phyloP scores from a whole-genome alignment of 2,329 filamentous ascomycete species.

The Diaporthe destruens region DNA sequence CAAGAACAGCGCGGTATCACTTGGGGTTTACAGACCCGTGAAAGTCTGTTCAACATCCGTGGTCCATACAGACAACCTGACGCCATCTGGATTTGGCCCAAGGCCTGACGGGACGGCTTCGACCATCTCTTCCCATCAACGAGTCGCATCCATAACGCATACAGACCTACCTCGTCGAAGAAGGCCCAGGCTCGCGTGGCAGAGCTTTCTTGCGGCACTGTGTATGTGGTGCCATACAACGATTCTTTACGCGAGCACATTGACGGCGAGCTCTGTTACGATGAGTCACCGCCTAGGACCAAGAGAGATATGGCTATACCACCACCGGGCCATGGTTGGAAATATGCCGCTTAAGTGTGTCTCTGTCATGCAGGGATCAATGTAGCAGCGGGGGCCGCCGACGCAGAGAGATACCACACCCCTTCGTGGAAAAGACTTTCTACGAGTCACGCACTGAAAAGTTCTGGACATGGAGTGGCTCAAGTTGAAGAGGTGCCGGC shows the following conservation, averaged over 20 bases:
- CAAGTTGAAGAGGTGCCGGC: not conserved
- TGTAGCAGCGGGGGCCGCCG: not conserved
- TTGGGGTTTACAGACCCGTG: not conserved
- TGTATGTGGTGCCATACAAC: not conserved
- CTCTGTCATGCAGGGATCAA: not conserved
- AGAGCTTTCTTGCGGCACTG: not conserved
- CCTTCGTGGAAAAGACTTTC: not conserved
- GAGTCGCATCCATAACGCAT: no score
- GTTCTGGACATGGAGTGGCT: not conserved
- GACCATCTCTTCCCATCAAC: not conserved
- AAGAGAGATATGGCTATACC: not conserved
- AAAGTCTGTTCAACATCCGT: not conserved
- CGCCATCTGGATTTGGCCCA: not conserved
- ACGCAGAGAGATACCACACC: not conserved
- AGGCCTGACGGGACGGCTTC: not conserved
- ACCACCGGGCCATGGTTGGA: not conserved
- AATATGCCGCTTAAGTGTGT: constrained; percentile 6
- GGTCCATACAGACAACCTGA: not conserved
- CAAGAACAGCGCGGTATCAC: not conserved
- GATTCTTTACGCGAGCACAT: not conserved
- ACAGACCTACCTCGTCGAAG: not conserved
- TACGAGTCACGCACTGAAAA: not conserved
- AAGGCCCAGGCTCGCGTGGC: not conserved
- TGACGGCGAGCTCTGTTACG: not conserved
- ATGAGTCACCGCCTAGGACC: not conserved